phyloP scores from a whole-genome alignment of 306 rosid genomes.

The Crotalaria pallida region DNA sequence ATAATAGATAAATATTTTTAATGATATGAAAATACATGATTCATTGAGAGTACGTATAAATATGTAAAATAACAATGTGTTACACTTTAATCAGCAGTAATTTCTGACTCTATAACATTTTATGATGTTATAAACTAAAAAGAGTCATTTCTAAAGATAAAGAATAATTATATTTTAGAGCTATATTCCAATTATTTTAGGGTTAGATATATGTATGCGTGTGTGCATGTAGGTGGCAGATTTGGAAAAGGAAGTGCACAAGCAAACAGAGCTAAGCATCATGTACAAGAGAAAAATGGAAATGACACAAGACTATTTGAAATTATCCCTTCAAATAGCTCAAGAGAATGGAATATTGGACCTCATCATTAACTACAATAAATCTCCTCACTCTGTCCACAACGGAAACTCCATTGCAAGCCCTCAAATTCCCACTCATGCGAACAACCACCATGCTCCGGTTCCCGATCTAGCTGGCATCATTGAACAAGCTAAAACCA shows the following conservation, averaged over 20 bases:
- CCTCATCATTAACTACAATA: background rate
- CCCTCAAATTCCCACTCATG: conserved; percentile 20
- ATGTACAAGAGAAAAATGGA: conserved; percentile 33
- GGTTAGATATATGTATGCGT: background rate
- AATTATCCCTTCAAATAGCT: conserved; percentile 53
- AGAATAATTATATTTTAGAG: background rate
- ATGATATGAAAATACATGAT: too few relatives aligned
- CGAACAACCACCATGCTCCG: conserved; percentile 15
- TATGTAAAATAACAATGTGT: too few relatives aligned
- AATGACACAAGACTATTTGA: conserved; percentile 41
- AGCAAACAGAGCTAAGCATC: conserved; percentile 29
- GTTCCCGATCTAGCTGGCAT: conserved; percentile 30
- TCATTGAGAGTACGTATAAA: too few relatives aligned
- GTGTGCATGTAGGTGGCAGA: conserved; percentile 31
- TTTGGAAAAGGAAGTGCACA: conserved; percentile 40
- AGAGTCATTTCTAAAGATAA: too few relatives aligned
- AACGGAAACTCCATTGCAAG: background rate
- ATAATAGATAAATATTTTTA: too few relatives aligned
- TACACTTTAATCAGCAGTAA: too few relatives aligned
- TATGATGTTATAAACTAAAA: too few relatives aligned
- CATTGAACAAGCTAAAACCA: conserved; percentile 41
- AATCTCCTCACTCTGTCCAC: conserved; percentile 2
- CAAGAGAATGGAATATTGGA: conserved; percentile 61
- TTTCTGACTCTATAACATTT: too few relatives aligned
- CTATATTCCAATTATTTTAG: too few relatives aligned